Evolutionary conservation across 495 filamentous ascomycete genomes (phyloP), one percentile per base, ranked within the genome.

Genomic region (Cladorrhinum samala): DNA sequence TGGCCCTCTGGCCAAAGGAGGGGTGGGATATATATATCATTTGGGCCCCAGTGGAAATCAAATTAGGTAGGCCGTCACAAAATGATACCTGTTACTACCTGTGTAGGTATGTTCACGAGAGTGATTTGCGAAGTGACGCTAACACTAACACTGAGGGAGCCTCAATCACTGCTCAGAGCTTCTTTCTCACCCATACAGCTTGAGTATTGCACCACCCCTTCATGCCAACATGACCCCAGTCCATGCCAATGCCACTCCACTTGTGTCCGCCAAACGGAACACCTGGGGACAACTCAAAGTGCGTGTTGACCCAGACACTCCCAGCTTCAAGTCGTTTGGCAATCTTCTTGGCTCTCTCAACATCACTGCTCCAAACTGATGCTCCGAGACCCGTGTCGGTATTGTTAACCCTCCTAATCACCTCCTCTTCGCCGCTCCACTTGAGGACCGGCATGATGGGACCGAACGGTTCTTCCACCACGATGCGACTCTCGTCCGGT

Each of bases 181-280:
- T 50, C 49, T 64, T 63, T 25, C 49, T 37, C 20, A 59, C 46
- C 57, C 57, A 55, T 6, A 54, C 19, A 2, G 36, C 46, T 56
- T 78, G 74, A 13, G 73, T 61, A 55, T 81, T 82, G 49, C 70
- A 75, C 58, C 72, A 83, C 2, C 60, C 64, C 51, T 75, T 67
- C 46, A 83, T 50, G 6, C 82, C 81, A 18, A 66, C 64, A 14
- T 70, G 19, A 0, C 74, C 75, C 72, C 72, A 77, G 30, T 83
- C 82, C 50, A 72, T 68, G 1, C 82, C 82, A 48, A 83, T 69
- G 11, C 82, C 82, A 45, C 72, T 77, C 55, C 76, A 65, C 70
- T 83, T 83, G 54, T 76, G 72, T 0, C 80, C 81, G 8, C 77
- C 76, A 58, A 81, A 82, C 4, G 75, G 68, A 3, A 70, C 71